phyloP scores from a whole-genome alignment of 2,329 filamentous ascomycete genomes.

The Cytospora mali region DNA sequence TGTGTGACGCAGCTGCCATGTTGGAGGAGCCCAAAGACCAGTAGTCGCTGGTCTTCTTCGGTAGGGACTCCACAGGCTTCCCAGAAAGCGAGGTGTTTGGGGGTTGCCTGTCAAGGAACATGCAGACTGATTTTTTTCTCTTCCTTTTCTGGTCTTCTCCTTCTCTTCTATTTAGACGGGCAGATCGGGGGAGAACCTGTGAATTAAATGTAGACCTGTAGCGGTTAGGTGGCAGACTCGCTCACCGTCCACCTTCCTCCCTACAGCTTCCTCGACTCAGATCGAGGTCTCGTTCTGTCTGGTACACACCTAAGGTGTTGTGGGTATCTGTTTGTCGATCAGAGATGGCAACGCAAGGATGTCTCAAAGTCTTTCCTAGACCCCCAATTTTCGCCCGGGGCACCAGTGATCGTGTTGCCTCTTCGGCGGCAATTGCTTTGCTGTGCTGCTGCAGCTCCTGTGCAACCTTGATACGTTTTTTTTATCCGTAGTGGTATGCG shows the following conservation, averaged over 20 bases:
- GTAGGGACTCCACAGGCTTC: conserved; percentile 42
- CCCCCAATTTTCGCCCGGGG: conserved; percentile 12
- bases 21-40: conserved; percentile 39
- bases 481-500: conserved; percentile 19
- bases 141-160: conserved; percentile 18
- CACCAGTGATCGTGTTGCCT: conserved; percentile 12
- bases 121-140: conserved; percentile 35
- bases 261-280: conserved; percentile 14
- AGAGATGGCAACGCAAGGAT: conserved; percentile 60
- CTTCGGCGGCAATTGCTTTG: conserved; percentile 24
- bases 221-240: conserved; percentile 5
- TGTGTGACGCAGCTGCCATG: conserved; percentile 64
- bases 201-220: conserved; percentile 4
- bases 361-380: conserved; percentile 25
- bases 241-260: conserved; percentile 21
- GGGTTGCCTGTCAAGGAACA: conserved; percentile 45
- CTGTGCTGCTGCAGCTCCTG: conserved; percentile 26
- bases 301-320: conserved; percentile 15
- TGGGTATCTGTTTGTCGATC: conserved; percentile 43
- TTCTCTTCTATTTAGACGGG: conserved; percentile 12
- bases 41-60: conserved; percentile 40
- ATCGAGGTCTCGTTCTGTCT: conserved; percentile 20
- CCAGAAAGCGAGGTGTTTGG: conserved; percentile 42
- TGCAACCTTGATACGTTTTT: conserved; percentile 22
- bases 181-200: conserved; percentile 4